phyloP scores from a whole-genome alignment of 1,284 basidiomycete species.

The Ganoderma sinense region DNA sequence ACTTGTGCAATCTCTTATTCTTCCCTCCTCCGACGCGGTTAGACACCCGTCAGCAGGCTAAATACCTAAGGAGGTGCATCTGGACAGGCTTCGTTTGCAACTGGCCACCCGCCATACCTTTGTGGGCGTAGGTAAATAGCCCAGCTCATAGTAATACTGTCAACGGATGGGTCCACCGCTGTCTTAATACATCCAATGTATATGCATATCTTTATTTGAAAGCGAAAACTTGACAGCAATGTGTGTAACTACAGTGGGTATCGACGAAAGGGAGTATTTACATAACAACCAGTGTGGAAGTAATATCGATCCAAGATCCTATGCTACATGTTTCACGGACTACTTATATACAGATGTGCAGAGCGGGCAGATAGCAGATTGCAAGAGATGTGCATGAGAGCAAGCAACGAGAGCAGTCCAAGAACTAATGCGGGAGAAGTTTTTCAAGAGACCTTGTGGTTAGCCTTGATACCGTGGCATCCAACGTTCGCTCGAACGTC shows the following conservation, averaged over 20 bases:
- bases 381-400: background rate
- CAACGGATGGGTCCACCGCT: too few relatives aligned
- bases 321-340: conserved; percentile 4
- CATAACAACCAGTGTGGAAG: background rate
- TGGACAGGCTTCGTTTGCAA: too few relatives aligned
- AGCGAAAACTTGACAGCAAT: background rate
- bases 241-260: background rate
- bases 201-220: too few relatives aligned
- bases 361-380: background rate
- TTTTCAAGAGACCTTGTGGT: background rate
- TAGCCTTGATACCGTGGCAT: background rate
- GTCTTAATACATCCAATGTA: too few relatives aligned
- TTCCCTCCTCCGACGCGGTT: too few relatives aligned
- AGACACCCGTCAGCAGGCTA: too few relatives aligned
- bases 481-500: background rate
- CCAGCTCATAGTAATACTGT: too few relatives aligned
- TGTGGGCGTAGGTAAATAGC: too few relatives aligned
- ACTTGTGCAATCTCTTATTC: too few relatives aligned
- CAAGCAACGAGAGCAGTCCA: background rate
- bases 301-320: background rate
- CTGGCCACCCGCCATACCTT: too few relatives aligned
- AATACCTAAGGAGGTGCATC: too few relatives aligned
- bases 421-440: background rate
- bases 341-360: background rate
- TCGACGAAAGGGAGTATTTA: background rate